Evolutionary conservation across 1,284 basidiomycete species (phyloP).

Genomic region (Sporisorium sorghi): DNA sequence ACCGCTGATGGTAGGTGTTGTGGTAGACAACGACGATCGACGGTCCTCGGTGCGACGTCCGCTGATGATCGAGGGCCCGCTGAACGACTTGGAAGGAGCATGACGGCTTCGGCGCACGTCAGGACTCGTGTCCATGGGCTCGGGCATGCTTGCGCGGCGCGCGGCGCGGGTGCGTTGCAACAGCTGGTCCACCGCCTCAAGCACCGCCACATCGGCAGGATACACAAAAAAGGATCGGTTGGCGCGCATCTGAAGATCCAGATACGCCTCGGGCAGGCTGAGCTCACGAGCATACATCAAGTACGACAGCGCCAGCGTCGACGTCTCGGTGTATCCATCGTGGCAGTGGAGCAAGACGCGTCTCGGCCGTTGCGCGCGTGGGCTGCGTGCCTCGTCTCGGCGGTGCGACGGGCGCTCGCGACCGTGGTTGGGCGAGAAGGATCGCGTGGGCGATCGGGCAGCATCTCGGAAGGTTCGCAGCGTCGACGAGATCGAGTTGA

Average conservation of each 20-base stretch:
- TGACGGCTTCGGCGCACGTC: slow-evolving; percentile 26
- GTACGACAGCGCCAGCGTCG: slow-evolving; percentile 85
- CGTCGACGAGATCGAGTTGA: slow-evolving; percentile 25
- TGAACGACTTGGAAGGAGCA: slow-evolving; percentile 28
- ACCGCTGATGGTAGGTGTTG: slow-evolving; percentile 1
- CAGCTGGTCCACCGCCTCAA: slow-evolving; percentile 79
- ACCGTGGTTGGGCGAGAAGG: slow-evolving; percentile 31
- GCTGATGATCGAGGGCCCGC: slow-evolving; percentile 15
- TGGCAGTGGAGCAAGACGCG: slow-evolving; percentile 66
- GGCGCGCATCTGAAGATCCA: slow-evolving; percentile 77
- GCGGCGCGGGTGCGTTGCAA: slow-evolving; percentile 61
- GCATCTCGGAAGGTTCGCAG: slow-evolving; percentile 33
- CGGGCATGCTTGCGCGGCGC: slow-evolving; percentile 13
- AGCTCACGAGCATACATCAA: slow-evolving; percentile 82
- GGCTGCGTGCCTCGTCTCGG: slow-evolving; percentile 3
- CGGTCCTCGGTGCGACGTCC: slow-evolving; percentile 15
- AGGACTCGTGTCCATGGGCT: slow-evolving; percentile 7
- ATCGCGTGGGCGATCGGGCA: slow-evolving; percentile 26
- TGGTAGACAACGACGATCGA: slow-evolving; percentile 25
- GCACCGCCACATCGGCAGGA: slow-evolving; percentile 80
- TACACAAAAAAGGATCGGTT: slow-evolving; percentile 89
- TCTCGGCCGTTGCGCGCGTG: slow-evolving; percentile 23
- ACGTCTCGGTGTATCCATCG: slow-evolving; percentile 80
- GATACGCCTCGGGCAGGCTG: slow-evolving; percentile 84
- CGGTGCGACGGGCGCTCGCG: slow-evolving; percentile 18